Conservation (phyloP, 805 yeast species). For the Ogataea haglerorum region DNA sequence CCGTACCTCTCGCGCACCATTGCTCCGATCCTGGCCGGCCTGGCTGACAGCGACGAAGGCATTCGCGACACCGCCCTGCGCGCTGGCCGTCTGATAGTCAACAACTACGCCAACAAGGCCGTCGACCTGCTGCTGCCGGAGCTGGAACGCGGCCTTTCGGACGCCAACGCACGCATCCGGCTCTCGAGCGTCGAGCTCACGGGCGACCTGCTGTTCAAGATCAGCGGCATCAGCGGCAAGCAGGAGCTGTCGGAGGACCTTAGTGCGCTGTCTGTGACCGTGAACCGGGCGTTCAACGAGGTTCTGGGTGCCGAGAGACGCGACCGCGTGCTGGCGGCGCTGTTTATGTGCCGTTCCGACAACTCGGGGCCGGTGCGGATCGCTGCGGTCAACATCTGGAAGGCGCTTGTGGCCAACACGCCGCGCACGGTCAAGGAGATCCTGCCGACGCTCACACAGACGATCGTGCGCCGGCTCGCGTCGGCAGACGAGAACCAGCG, state of each 20-base stretch:
- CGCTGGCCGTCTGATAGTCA: slow-evolving; percentile 88
- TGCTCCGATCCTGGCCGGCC: slow-evolving; percentile 87
- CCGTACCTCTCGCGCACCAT: slow-evolving; percentile 83
- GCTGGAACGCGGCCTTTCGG: slow-evolving; percentile 84
- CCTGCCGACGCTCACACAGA: slow-evolving; percentile 73
- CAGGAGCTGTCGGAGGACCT: slow-evolving; percentile 62
- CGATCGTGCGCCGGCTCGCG: slow-evolving; percentile 80
- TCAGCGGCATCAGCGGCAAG: slow-evolving; percentile 84
- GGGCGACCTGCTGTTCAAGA: slow-evolving; percentile 91
- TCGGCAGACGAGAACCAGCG: slow-evolving; percentile 77
- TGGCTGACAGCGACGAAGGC: slow-evolving; percentile 85
- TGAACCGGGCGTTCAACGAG: slow-evolving; percentile 63
- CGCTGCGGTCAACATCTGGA: slow-evolving; percentile 94
- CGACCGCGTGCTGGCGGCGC: slow-evolving; percentile 77
- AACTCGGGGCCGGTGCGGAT: slow-evolving; percentile 80
- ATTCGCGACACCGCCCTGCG: slow-evolving; percentile 86
- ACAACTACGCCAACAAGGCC: slow-evolving; percentile 87
- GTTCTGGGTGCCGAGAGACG: slow-evolving; percentile 86
- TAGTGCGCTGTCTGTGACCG: slow-evolving; percentile 44
- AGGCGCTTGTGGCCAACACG: slow-evolving; percentile 91
- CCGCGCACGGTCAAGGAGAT: slow-evolving; percentile 93
- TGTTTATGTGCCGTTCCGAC: slow-evolving; percentile 94
- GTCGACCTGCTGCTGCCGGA: slow-evolving; percentile 93
- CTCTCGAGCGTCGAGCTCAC: slow-evolving; percentile 91
- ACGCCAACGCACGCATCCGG: slow-evolving; percentile 79